Base-by-base conservation (phyloP, 2,329 filamentous ascomycete species). In the Aspergillus chevalieri region DNA sequence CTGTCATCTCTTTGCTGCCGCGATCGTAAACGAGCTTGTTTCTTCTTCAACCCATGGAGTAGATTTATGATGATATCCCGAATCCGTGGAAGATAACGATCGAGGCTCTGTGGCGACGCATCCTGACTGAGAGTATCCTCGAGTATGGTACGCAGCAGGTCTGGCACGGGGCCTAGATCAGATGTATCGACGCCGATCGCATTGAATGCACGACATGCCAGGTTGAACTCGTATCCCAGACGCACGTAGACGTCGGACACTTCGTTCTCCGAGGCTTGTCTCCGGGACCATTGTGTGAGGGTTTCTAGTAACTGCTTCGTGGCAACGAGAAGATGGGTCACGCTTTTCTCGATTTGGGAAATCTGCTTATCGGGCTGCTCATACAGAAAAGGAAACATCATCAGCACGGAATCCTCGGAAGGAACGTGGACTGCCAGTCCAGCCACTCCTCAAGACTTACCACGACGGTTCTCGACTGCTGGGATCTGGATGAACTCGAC, bases 41-140 rank as follows among this genome's bases (percentile, higher is more conserved):
- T 98, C 70, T 92, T 86, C 75, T 98, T 98, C 55, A 98, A 74
- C 2, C 93, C 93, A 67, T 98, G 93, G 7, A 98, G 80, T 26
- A 98, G 78, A 66, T 95, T 96, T 70, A 98, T 97, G 65, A 98
- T 98, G 63, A 98, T 98, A 69, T 98, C 93, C 61, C 93, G 85
- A 68, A 98, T 98, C 51, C 87, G 83, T 1, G 93, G 93, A 28
- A 98, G 76, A 68, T 95, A 98, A 66, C 87, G 87, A 68, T 98
- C 93, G 52, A 98, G 78, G 68, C 91, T 96, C 65, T 94, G 86
- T 45, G 91, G 85, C 59, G 89, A 96, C 4, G 93, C 93, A 72
- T 97, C 91, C 65, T 98, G 93, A 69, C 92, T 97, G 33, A 98
- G 78, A 1, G 93, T 98, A 50, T 95, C 88, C 70, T 98, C 93